These are phyloP conservation scores for Lolium multiflorum DNA, from an alignment of 176 grass and related monocot species.

Conservation along the genomic window DNA sequence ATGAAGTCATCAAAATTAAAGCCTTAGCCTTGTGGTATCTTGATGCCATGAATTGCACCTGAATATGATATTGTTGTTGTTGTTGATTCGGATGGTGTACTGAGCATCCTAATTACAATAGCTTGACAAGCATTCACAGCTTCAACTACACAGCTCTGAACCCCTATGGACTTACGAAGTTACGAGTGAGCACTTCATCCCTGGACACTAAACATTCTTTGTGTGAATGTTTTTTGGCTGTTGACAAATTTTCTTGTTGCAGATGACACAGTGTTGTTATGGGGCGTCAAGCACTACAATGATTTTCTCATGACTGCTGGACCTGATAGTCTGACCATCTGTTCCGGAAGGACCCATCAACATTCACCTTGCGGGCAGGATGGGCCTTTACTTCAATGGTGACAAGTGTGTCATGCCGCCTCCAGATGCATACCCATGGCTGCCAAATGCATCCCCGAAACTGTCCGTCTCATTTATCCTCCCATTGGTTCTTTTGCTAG, in stretches of 20 bases:
- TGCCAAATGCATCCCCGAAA: conserved; percentile 64
- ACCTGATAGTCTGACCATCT: conserved; percentile 73
- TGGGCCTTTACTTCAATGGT: conserved; percentile 89
- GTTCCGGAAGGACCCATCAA: too few relatives aligned
- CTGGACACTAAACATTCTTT: neutral
- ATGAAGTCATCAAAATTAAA: too few relatives aligned
- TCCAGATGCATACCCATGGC: conserved; percentile 72
- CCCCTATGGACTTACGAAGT: conserved; percentile 60
- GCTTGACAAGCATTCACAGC: conserved; percentile 70
- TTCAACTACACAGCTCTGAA: conserved; percentile 72
- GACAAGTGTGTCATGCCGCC: conserved; percentile 84
- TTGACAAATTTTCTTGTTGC: neutral
- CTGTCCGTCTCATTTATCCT: conserved; percentile 32
- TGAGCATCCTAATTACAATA: conserved; percentile 77
- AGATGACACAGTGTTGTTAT: conserved; percentile 82
- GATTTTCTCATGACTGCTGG: conserved; percentile 66
- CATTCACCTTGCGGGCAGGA: too few relatives aligned
- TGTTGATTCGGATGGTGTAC: too few relatives aligned
- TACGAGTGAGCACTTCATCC: conserved; percentile 58
- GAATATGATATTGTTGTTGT: too few relatives aligned
- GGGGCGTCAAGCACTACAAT: conserved; percentile 86
- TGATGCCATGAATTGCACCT: too few relatives aligned
- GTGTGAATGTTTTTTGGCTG: neutral
- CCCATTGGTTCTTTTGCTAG: conserved; percentile 19
- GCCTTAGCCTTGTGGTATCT: too few relatives aligned